Percentiles rank a stretch among this genome's conserved stretches.
phyloP scores from a whole-genome alignment of 768 basidiomycete species.

The Baorangia bicolor region DNA sequence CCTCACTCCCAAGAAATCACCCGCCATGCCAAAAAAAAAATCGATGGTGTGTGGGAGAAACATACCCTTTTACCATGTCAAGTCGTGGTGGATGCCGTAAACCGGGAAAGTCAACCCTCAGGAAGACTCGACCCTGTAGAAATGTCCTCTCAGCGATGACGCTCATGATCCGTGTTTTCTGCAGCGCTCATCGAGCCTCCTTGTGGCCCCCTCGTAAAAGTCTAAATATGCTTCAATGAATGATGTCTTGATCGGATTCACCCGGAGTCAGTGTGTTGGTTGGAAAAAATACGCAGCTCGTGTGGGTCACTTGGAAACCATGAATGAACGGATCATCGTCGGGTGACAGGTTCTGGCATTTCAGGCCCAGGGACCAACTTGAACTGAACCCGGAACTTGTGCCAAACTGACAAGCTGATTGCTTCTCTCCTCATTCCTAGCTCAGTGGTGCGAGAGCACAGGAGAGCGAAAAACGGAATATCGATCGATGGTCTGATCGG shows the following conservation, averaged over 20 bases:
- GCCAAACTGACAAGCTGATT: neutral
- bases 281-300: neutral
- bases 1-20: neutral
- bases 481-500: neutral
- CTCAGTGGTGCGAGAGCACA: neutral
- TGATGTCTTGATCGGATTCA: conserved; percentile 8
- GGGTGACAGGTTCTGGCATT: neutral
- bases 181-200: neutral
- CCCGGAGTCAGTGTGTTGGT: neutral
- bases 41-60: conserved; percentile 2
- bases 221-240: conserved; percentile 23
- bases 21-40: neutral
- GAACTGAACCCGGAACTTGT: neutral
- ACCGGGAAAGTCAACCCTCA: neutral
- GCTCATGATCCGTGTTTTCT: neutral
- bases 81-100: conserved; percentile 4
- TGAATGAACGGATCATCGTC: conserved; percentile 16
- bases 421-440: neutral
- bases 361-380: conserved; percentile 4
- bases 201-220: conserved; percentile 10
- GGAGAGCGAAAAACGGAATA: neutral
- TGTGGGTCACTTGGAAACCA: neutral
- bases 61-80: neutral
- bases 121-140: neutral
- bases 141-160: neutral